Conservation (phyloP, 2,329 filamentous ascomycete species). For the Fusarium xyrophilum region DNA sequence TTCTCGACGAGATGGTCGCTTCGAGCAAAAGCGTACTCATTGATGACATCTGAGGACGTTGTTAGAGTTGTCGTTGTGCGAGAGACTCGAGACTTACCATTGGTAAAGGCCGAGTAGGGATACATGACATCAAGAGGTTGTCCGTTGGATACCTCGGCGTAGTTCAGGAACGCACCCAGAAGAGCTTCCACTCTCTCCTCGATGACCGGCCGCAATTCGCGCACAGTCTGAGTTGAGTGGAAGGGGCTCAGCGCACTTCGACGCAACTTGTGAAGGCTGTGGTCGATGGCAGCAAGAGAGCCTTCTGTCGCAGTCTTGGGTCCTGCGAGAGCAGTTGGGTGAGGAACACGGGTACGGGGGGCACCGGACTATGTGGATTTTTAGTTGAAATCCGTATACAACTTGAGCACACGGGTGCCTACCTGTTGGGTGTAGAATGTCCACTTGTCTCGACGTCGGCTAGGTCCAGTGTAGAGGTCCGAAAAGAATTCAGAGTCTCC, state of each 20-base stretch:
- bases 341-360: constrained; percentile 41
- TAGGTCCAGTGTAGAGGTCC: constrained; percentile 48
- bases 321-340: constrained; percentile 13
- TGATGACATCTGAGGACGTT: constrained; percentile 46
- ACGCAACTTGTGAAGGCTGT: constrained; percentile 46
- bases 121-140: constrained; percentile 48
- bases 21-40: constrained; percentile 50
- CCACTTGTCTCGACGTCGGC: constrained; percentile 45
- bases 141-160: constrained; percentile 37
- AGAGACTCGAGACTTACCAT: constrained; percentile 37
- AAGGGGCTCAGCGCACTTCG: constrained; percentile 48
- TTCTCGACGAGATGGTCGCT: constrained; percentile 47
- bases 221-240: constrained; percentile 48
- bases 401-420: constrained; percentile 1
- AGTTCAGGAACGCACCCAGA: constrained; percentile 42
- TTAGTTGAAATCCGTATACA: constrained; percentile 15
- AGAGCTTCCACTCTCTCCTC: constrained; percentile 48
- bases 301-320: constrained; percentile 41
- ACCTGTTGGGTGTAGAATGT: constrained; percentile 48
- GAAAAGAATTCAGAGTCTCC: constrained; percentile 49
- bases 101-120: constrained; percentile 50
- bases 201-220: constrained; percentile 49
- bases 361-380: constrained; percentile 43
- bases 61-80: not conserved
- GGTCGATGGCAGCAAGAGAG: constrained; percentile 47